Base-by-base conservation (phyloP, 371 early-diverging fungal species). In the Rhizopus sp. region DNA sequence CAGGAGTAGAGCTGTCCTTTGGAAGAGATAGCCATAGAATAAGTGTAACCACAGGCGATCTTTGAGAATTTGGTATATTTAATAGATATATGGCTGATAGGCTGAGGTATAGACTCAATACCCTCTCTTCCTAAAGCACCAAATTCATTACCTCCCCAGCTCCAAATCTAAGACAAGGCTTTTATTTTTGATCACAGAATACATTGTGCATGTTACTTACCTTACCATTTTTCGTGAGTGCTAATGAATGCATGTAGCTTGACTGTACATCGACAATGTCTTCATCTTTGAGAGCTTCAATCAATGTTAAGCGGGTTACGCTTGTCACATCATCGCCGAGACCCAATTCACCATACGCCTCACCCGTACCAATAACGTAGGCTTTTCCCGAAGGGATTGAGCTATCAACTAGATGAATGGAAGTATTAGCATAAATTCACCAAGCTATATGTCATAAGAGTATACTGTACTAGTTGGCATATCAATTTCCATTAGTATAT, bases 111-210 rank as follows among this genome's bases (percentile, higher is more conserved):
- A 41, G 72, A 82, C 59, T 95, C 96, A 37, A 89, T 87, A 8
- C 90, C 93, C 0, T 55, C 63, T 17, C 94, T 84, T 59, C 99
- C 99, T 15, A 99, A 80, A 7, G 97, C 96, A 56, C 84, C 75
- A 68, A 97, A 95, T 71, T 99, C 99, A 73, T 98, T 97, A 78
- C 95, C 93, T 1, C 99, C 99, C 98, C 98, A 99, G 29, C 95
- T 87, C 77, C 79, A 88, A 10, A 92, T 69, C 81, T 85, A 32
- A 5, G 39, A 44, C n/a, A 40, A 5, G 13, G n/a, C 13, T 40
- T 12, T 30, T 41, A 2, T 5, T 5, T 37, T 7, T 37, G n/a
- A 7, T 9, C 30, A 23, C 17, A 39, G 31, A 9, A 37, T 5
- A 34, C 23, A 15, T 23, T 13, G 17, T 23, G 15, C 37, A 7